Conservation (phyloP, 2,329 filamentous ascomycete genomes). For the Acrocalymma vagum region DNA sequence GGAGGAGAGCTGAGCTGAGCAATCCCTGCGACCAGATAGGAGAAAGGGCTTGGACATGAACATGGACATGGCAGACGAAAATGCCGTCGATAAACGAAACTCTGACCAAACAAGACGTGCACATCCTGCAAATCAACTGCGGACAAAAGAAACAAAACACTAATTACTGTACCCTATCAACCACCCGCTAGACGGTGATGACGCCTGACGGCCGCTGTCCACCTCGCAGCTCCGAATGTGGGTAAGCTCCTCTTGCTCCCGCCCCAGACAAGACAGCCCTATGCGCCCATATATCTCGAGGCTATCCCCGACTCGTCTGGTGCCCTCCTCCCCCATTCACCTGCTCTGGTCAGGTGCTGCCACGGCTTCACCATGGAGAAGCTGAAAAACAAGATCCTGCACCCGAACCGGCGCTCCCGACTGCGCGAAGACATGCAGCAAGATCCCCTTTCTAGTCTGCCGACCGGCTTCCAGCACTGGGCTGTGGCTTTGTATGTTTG, state of each 20-base stretch:
- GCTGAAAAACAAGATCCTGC: conserved; percentile 41
- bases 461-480: conserved; percentile 47
- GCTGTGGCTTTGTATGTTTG: conserved; percentile 49
- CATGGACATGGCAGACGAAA: too few relatives aligned
- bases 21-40: conserved; percentile 19
- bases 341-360: conserved; percentile 33
- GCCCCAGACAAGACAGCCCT: conserved; percentile 15
- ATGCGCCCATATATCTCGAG: conserved; percentile 11
- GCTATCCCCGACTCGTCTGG: conserved; percentile 15
- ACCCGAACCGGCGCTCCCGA: conserved; percentile 30
- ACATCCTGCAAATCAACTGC: too few relatives aligned
- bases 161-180: too few relatives aligned
- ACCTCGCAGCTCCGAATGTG: conserved; percentile 9
- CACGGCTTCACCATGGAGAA: conserved; percentile 39
- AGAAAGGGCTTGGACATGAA: too few relatives aligned
- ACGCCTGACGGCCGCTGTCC: conserved; percentile 11
- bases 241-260: conserved; percentile 11
- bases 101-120: conserved; percentile 11
- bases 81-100: conserved; percentile 22
- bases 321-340: conserved; percentile 19
- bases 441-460: conserved; percentile 20
- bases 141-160: too few relatives aligned
- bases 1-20: conserved; percentile 6
- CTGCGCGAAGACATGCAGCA: conserved; percentile 33
- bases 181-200: conserved; percentile 9